Conservation (phyloP, 2,329 filamentous ascomycete species). For the Aspergillus bombycis region DNA sequence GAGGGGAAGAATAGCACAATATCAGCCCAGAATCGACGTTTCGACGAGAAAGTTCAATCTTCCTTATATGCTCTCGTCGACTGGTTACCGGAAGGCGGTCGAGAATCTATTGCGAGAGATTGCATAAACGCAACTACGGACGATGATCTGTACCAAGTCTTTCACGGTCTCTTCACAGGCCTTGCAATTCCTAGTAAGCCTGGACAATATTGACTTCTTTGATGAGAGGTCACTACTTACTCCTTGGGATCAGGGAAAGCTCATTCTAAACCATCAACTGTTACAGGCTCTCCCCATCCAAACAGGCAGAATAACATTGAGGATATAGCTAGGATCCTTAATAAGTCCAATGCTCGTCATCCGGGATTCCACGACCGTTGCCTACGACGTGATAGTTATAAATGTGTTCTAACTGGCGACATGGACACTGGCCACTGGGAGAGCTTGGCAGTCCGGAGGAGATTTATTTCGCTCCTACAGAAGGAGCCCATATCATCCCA, state of each 20-base stretch:
- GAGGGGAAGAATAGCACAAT: neutral
- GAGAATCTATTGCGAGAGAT: conserved; percentile 3
- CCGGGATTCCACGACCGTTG: neutral
- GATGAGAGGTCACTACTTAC: neutral
- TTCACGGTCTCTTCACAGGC: neutral
- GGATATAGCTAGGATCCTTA: neutral
- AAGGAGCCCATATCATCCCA: conserved; percentile 9
- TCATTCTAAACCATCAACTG: neutral
- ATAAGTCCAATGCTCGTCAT: neutral
- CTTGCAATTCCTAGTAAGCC: conserved; percentile 5
- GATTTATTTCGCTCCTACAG: neutral
- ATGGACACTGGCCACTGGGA: too few species aligned
- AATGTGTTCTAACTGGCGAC: neutral
- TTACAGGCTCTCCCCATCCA: neutral
- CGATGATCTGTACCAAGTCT: neutral
- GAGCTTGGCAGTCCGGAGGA: too few species aligned
- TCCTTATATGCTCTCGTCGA: conserved; percentile 2
- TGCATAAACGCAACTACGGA: neutral
- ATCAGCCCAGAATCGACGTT: neutral
- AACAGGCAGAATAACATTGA: neutral
- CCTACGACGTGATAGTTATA: conserved; percentile 4
- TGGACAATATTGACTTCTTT: neutral
- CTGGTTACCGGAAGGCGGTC: conserved; percentile 6
- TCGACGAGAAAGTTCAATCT: neutral
- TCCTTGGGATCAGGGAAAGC: conserved; percentile 10